phyloP scores from a whole-genome alignment of 1,139 yeast species.

The Kodamaea sp. region DNA sequence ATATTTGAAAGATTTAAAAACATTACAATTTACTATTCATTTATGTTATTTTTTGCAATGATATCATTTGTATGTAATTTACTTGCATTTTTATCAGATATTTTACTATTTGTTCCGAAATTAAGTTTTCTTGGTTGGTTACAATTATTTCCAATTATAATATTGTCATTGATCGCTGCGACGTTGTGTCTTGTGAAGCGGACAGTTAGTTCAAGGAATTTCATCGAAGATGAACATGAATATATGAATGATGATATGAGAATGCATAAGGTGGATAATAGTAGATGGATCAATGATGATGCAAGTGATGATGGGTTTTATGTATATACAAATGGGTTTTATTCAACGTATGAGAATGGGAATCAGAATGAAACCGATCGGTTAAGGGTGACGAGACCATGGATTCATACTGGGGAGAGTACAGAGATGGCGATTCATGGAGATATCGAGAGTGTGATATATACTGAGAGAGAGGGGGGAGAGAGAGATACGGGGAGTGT shows the following conservation, averaged over 20 bases:
- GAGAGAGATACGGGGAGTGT: slow-evolving; percentile 1
- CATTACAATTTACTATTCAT: slow-evolving; percentile 5
- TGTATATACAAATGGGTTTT: slow-evolving; percentile 44
- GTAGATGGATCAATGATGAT: slow-evolving; percentile 25
- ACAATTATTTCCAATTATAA: slow-evolving; percentile 38
- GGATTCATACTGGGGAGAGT: too few species aligned
- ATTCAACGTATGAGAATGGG: background rate
- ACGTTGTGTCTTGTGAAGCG: slow-evolving; percentile 42
- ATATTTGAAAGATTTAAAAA: slow-evolving; percentile 9
- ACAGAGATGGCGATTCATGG: too few species aligned
- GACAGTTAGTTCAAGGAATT: slow-evolving; percentile 35
- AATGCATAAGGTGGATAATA: slow-evolving; percentile 19
- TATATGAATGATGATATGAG: slow-evolving; percentile 40
- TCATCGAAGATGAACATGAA: slow-evolving; percentile 30
- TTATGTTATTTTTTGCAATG: slow-evolving; percentile 33
- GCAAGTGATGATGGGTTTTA: slow-evolving; percentile 47
- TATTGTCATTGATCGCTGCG: slow-evolving; percentile 34
- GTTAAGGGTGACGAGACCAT: too few species aligned
- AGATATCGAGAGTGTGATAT: background rate
- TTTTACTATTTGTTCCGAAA: slow-evolving; percentile 39
- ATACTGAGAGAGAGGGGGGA: slow-evolving; percentile 1
- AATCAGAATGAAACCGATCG: background rate
- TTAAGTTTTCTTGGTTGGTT: slow-evolving; percentile 45
- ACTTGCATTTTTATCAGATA: slow-evolving; percentile 41
- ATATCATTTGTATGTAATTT: slow-evolving; percentile 37